phyloP scores from a whole-genome alignment of 768 basidiomycete genomes.

The Rhodotorula kratochvilovae region DNA sequence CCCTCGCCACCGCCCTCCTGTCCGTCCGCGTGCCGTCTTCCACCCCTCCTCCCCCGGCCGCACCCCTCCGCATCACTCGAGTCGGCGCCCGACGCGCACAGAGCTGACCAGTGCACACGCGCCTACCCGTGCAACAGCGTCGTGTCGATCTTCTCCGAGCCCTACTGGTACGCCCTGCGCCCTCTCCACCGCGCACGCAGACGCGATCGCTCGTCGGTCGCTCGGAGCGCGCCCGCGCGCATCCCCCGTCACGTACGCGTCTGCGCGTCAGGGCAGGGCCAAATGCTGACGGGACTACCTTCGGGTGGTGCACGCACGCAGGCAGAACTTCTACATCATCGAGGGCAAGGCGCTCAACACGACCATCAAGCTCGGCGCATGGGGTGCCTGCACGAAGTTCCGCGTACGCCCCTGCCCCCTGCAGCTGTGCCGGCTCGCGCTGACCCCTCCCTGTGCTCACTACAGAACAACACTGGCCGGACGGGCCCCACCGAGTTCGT shows the following conservation, averaged over 20 bases:
- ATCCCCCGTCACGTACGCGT: too few species aligned
- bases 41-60: background rate
- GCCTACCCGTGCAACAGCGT: constrained; percentile 9
- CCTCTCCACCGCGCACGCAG: background rate
- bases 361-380: constrained; percentile 37
- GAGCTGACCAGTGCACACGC: background rate
- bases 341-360: constrained; percentile 29
- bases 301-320: background rate
- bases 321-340: constrained; percentile 40
- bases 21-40: background rate
- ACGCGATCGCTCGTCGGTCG: background rate
- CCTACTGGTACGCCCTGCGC: constrained; percentile 23
- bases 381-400: constrained; percentile 32
- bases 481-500: constrained; percentile 17
- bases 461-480: constrained; percentile 32
- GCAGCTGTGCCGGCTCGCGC: background rate
- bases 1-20: constrained; percentile 29
- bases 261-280: too few species aligned
- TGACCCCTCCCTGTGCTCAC: too few species aligned
- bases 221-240: background rate
- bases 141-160: constrained; percentile 35
- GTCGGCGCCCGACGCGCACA: background rate
- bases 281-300: background rate
- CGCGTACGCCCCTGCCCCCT: background rate
- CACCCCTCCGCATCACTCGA: background rate